These are phyloP conservation scores for Colletotrichum australisinense DNA, from an alignment of 2,329 filamentous ascomycete species.

Conservation along the genomic window DNA sequence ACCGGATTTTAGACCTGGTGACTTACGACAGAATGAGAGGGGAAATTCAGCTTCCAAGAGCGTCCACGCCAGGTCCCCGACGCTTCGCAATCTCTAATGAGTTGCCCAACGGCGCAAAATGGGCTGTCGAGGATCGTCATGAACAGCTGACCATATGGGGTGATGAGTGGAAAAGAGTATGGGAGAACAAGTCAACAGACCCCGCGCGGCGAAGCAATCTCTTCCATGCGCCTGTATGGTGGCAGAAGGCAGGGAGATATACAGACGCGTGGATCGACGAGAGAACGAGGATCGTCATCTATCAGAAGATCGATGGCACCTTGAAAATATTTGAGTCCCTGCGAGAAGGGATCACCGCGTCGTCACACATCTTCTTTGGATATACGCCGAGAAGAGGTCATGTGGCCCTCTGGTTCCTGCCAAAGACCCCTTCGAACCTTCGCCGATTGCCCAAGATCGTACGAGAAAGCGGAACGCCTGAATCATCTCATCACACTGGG, in stretches of 20 bases:
- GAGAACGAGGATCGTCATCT: background rate
- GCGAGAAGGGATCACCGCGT: background rate
- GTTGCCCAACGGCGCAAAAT: background rate
- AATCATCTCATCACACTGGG: background rate
- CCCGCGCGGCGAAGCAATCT: background rate
- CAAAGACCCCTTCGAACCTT: background rate
- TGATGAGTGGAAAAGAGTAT: background rate
- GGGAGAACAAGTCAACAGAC: background rate
- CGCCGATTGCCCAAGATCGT: background rate
- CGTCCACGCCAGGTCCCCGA: background rate
- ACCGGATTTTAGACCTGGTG: slow-evolving; percentile 19
- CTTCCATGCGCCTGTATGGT: background rate
- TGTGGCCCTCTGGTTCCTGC: slow-evolving; percentile 1
- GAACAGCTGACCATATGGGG: background rate
- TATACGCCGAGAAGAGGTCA: slow-evolving; percentile 1
- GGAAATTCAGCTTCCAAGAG: background rate
- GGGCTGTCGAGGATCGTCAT: slow-evolving; percentile 3
- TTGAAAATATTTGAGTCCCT: background rate
- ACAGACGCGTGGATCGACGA: background rate
- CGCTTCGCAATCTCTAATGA: background rate
- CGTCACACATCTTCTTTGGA: slow-evolving; percentile 10
- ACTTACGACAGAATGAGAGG: slow-evolving; percentile 8
- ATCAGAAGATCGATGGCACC: background rate
- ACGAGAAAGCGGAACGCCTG: background rate
- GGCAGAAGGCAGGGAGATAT: background rate